phyloP scores from a whole-genome alignment of 495 filamentous ascomycete species.

The Baudoinia panamericana region DNA sequence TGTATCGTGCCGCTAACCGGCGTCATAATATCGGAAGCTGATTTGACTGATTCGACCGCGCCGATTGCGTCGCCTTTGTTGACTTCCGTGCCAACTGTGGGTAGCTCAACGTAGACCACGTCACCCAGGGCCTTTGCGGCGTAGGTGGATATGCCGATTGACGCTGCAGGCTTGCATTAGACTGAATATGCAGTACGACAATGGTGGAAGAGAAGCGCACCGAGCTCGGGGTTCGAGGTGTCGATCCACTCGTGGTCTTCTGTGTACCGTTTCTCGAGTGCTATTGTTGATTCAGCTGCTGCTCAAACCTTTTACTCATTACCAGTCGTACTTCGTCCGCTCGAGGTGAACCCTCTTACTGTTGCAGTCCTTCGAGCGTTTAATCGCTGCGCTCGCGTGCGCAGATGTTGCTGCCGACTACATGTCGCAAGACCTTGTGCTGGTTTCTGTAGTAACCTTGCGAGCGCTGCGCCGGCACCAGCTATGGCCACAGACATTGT shows the following conservation, averaged over 20 bases:
- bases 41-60: conserved; percentile 96
- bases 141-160: conserved; percentile 80
- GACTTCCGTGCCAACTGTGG: conserved; percentile 48
- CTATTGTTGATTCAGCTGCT: not conserved
- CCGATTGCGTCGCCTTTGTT: conserved; percentile 66
- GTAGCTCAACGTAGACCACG: conserved; percentile 93
- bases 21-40: conserved; percentile 86
- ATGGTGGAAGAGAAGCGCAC: conserved; percentile 23
- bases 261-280: conserved; percentile 70
- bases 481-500: conserved; percentile 12
- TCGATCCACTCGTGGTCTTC: conserved; percentile 98
- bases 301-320: not conserved
- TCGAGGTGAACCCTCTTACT: conserved; percentile 12
- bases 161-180: conserved; percentile 36
- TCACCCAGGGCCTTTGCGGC: conserved; percentile 85
- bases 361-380: conserved; percentile 3
- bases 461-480: conserved; percentile 1
- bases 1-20: conserved; percentile 67
- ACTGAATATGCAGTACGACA: conserved; percentile 1
- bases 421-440: conserved; percentile 9
- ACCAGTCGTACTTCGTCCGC: conserved; percentile 11
- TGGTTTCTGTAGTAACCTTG: conserved; percentile 3
- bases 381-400: conserved; percentile 10
- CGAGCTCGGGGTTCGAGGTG: conserved; percentile 55
- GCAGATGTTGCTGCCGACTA: conserved; percentile 14